A percentile compares a stretch with the other conserved stretches of the same genome.
phyloP scores from a whole-genome alignment of 495 filamentous ascomycete species.

The Aspergillus homomorphus region DNA sequence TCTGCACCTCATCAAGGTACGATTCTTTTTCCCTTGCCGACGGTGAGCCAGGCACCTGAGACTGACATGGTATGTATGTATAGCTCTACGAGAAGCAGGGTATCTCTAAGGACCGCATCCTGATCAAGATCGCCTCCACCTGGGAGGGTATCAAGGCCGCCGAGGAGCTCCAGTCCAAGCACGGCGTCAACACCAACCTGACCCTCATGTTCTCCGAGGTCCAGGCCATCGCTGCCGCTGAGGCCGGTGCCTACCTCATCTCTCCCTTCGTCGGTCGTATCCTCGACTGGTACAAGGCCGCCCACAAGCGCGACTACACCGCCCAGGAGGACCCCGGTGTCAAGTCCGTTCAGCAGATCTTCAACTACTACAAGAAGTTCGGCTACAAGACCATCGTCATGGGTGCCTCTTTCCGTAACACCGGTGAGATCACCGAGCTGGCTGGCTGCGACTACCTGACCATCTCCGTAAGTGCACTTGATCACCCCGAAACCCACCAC shows the following conservation, averaged over 20 bases:
- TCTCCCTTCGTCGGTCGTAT: constrained; percentile 99
- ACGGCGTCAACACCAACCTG: constrained; percentile 96
- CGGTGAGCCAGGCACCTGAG: neutral
- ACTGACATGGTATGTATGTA: constrained; percentile 19
- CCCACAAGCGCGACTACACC: constrained; percentile 87
- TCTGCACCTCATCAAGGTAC: constrained; percentile 91
- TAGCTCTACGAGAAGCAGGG: constrained; percentile 91
- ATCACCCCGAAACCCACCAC: neutral
- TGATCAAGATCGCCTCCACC: constrained; percentile 59
- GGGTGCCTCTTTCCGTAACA: constrained; percentile 96
- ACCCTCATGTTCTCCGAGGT: constrained; percentile 97
- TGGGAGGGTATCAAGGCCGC: constrained; percentile 98
- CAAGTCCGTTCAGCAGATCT: constrained; percentile 91
- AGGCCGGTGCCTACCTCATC: constrained; percentile 97
- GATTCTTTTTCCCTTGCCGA: constrained; percentile 17
- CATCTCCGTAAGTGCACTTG: constrained; percentile 68
- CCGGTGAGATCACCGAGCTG: constrained; percentile 95
- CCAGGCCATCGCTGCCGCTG: constrained; percentile 94
- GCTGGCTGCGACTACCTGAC: constrained; percentile 98
- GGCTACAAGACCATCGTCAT: constrained; percentile 99
- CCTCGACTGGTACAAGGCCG: constrained; percentile 98
- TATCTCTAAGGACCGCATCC: constrained; percentile 86
- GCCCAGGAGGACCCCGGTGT: constrained; percentile 93
- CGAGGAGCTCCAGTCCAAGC: constrained; percentile 85
- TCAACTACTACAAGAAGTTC: constrained; percentile 99